A percentile compares a stretch with the other conserved stretches of the same genome.
phyloP scores from a whole-genome alignment of 768 basidiomycete genomes.

The Suillus brevipes region DNA sequence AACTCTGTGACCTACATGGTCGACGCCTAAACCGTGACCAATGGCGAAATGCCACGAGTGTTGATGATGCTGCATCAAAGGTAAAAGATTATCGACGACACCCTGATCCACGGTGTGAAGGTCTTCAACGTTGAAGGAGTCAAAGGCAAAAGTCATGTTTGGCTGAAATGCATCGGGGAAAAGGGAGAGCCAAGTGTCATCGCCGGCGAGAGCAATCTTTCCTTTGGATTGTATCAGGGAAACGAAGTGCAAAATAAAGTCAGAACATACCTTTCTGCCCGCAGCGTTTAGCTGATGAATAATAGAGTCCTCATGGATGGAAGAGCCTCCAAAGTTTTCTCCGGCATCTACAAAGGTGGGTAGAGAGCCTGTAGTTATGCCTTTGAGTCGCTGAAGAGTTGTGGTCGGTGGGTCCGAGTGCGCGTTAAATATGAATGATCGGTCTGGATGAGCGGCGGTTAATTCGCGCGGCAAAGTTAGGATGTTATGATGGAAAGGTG shows the following conservation, averaged over 20 bases:
- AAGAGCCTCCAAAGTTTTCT: slow-evolving; percentile 85
- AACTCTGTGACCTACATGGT: slow-evolving; percentile 93
- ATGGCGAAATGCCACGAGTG: slow-evolving; percentile 81
- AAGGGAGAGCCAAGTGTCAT: slow-evolving; percentile 94
- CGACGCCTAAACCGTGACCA: slow-evolving; percentile 93
- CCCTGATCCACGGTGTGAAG: slow-evolving; percentile 94
- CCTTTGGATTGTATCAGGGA: slow-evolving; percentile 22
- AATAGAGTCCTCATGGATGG: slow-evolving; percentile 86
- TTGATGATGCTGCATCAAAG: slow-evolving; percentile 55
- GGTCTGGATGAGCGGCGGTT: slow-evolving; percentile 57
- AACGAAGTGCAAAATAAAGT: neutral
- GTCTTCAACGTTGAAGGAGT: slow-evolving; percentile 99
- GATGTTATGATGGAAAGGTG: slow-evolving; percentile 78
- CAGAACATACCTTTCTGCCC: slow-evolving; percentile 56
- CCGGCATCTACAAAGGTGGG: slow-evolving; percentile 97
- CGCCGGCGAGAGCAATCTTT: slow-evolving; percentile 88
- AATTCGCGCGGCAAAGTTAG: slow-evolving; percentile 78
- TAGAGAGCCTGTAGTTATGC: slow-evolving; percentile 89
- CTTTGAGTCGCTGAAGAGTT: slow-evolving; percentile 94
- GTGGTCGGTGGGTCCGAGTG: slow-evolving; percentile 94
- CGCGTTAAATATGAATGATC: slow-evolving; percentile 86
- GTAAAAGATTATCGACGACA: slow-evolving; percentile 81
- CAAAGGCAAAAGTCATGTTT: slow-evolving; percentile 81
- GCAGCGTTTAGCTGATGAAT: slow-evolving; percentile 66
- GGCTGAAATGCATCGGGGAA: slow-evolving; percentile 75